Evolutionary conservation across 805 yeast genomes (phyloP).

Genomic region (Pichia kluyveri): DNA sequence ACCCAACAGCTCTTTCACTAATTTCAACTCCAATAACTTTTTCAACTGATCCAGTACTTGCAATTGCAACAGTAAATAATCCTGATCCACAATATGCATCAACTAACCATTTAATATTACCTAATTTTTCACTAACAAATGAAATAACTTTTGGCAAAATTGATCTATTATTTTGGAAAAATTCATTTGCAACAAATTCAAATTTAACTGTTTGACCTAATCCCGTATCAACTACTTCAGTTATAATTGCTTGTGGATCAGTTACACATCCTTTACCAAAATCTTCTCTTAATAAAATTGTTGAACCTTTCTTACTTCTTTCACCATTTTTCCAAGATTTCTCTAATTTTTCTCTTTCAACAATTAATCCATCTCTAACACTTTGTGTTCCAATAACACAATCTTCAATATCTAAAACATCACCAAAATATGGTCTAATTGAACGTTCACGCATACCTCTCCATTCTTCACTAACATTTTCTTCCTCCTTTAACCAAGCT

Average conservation of each 20-base stretch:
- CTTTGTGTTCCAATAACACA: conserved; percentile 82
- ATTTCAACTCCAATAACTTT: conserved; percentile 90
- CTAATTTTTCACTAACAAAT: conserved; percentile 69
- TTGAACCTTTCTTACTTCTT: conserved; percentile 57
- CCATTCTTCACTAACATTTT: not conserved
- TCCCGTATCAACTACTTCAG: conserved; percentile 60
- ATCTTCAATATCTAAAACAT: conserved; percentile 90
- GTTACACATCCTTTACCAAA: conserved; percentile 70
- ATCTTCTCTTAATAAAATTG: conserved; percentile 75
- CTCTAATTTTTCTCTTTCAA: conserved; percentile 54
- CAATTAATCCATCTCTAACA: conserved; percentile 61
- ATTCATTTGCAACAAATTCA: conserved; percentile 89
- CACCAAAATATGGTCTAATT: conserved; percentile 35
- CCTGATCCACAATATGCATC: conserved; percentile 98
- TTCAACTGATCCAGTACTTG: conserved; percentile 53
- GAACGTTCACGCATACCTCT: conserved; percentile 9
- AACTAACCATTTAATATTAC: conserved; percentile 49
- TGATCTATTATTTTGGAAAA: conserved; percentile 92
- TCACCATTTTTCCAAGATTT: conserved; percentile 26
- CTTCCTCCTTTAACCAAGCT: conserved; percentile 29
- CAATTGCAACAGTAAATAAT: conserved; percentile 79
- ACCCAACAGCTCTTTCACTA: conserved; percentile 80
- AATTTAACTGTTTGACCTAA: conserved; percentile 39
- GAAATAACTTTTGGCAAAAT: conserved; percentile 76
- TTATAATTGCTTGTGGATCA: conserved; percentile 66